Percentiles rank a stretch among this genome's conserved stretches.
Evolutionary conservation across 2,329 filamentous ascomycete genomes (phyloP).

Genomic region (Fusarium annulatum): DNA sequence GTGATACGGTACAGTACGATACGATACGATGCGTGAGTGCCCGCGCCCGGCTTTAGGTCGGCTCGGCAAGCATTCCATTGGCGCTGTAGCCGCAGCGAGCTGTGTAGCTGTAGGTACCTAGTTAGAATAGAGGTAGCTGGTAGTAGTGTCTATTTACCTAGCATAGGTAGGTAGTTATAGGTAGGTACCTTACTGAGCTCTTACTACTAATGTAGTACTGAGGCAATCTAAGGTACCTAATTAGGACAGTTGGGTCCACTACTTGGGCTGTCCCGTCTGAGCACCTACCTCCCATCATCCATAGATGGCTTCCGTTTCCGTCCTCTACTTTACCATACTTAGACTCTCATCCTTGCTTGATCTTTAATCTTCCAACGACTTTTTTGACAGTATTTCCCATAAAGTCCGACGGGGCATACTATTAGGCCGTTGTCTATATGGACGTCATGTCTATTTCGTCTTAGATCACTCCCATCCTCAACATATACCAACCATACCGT

Average conservation of each 20-base stretch:
- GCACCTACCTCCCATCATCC: constrained; percentile 22
- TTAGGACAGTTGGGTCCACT: constrained; percentile 26
- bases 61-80: background rate
- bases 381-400: constrained; percentile 2
- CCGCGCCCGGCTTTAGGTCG: background rate
- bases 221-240: background rate
- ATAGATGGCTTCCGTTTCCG: constrained; percentile 29
- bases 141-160: background rate
- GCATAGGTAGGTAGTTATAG: background rate
- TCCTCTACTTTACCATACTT: constrained; percentile 21
- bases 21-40: background rate
- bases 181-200: background rate
- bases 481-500: background rate
- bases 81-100: background rate
- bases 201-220: background rate
- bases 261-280: constrained; percentile 29
- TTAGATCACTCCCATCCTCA: constrained; percentile 4
- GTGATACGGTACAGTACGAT: background rate
- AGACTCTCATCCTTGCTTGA: constrained; percentile 12
- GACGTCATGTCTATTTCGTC: background rate
- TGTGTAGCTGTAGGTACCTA: background rate
- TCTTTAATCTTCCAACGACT: constrained; percentile 10
- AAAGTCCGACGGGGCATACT: background rate
- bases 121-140: background rate
- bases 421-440: background rate